A percentile compares a stretch with the other conserved stretches of the same genome.
Evolutionary conservation across 768 basidiomycete genomes (phyloP).

Genomic region (Holtermanniella nyarrowii): DNA sequence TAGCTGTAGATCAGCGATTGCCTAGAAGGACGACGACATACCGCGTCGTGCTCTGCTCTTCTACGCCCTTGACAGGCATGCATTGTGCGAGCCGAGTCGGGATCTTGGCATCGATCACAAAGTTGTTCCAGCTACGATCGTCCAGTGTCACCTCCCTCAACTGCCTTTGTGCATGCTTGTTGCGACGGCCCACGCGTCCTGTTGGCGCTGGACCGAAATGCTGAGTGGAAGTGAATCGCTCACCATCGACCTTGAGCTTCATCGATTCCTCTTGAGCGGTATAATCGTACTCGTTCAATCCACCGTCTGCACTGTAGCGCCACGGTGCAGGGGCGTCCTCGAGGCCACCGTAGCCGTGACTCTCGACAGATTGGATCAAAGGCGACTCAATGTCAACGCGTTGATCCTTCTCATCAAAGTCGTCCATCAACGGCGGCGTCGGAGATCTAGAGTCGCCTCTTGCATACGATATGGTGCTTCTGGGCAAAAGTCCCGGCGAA

Average conservation of each 20-base stretch:
- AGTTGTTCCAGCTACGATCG: constrained; percentile 24
- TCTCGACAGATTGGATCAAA: neutral
- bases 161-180: constrained; percentile 26
- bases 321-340: neutral
- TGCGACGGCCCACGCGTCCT: constrained; percentile 30
- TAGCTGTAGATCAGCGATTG: constrained; percentile 51
- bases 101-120: constrained; percentile 36
- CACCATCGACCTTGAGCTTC: neutral
- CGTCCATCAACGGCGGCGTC: constrained; percentile 8
- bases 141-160: constrained; percentile 34
- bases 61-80: constrained; percentile 35
- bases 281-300: neutral
- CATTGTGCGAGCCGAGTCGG: constrained; percentile 36
- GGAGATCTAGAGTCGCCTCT: constrained; percentile 1
- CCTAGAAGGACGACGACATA: constrained; percentile 1
- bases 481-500: neutral
- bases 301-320: neutral
- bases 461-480: neutral
- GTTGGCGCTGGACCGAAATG: constrained; percentile 39
- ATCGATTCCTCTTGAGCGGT: neutral
- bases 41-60: constrained; percentile 30
- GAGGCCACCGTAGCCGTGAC: neutral
- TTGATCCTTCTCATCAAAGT: neutral
- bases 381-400: neutral
- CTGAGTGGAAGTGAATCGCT: constrained; percentile 13